phyloP scores from a whole-genome alignment of 305 asterid species.

The Solanum hybrid region DNA sequence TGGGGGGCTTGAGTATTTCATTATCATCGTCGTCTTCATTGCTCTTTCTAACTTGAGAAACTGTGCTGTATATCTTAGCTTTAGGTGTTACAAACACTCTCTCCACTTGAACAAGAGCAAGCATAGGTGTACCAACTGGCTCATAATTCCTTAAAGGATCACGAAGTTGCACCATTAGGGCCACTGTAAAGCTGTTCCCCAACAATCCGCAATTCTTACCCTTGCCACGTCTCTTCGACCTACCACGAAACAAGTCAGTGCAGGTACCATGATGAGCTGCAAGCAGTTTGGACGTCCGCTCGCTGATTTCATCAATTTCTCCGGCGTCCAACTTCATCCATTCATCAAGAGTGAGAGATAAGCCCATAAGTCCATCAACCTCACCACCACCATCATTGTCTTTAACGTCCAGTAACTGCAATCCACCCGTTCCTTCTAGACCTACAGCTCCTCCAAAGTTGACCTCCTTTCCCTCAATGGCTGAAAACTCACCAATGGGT shows the following conservation, averaged over 20 bases:
- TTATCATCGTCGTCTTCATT: slow-evolving; percentile 31
- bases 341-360: slow-evolving; percentile 87
- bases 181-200: slow-evolving; percentile 82
- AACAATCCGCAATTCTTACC: slow-evolving; percentile 54
- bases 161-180: slow-evolving; percentile 88
- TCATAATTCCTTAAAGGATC: slow-evolving; percentile 84
- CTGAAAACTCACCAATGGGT: slow-evolving; percentile 62
- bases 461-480: slow-evolving; percentile 47
- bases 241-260: slow-evolving; percentile 48
- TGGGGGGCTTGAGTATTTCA: background rate
- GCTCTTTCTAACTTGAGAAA: slow-evolving; percentile 30
- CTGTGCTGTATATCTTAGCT: slow-evolving; percentile 57
- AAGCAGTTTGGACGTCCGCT: slow-evolving; percentile 61
- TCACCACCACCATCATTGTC: slow-evolving; percentile 30
- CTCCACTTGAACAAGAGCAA: slow-evolving; percentile 91
- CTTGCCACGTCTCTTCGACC: slow-evolving; percentile 59
- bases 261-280: slow-evolving; percentile 86
- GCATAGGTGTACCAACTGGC: slow-evolving; percentile 93
- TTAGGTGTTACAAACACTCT: slow-evolving; percentile 78
- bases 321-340: slow-evolving; percentile 96
- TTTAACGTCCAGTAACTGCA: slow-evolving; percentile 67
- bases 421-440: slow-evolving; percentile 81
- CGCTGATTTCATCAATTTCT: slow-evolving; percentile 57
- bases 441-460: slow-evolving; percentile 47
- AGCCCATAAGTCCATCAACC: slow-evolving; percentile 79